Conservation (phyloP, 2,329 filamentous ascomycete genomes). For the Pezicula neosporulosa region DNA sequence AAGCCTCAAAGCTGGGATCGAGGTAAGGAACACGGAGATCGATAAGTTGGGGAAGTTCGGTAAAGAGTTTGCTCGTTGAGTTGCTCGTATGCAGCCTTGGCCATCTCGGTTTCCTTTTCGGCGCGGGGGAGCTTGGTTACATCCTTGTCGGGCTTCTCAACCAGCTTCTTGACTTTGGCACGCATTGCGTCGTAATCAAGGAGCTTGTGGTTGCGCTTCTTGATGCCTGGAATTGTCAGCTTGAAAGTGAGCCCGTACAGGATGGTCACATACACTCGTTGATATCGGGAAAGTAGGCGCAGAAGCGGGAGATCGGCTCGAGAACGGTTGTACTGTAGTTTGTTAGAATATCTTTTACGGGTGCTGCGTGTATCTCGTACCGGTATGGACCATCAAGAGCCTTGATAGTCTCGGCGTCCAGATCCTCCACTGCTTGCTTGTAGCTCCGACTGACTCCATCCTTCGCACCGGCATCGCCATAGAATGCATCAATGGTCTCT, state of each 20-base stretch:
- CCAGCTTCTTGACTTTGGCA: conserved; percentile 93
- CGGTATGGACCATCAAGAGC: conserved; percentile 94
- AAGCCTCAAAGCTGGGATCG: conserved; percentile 93
- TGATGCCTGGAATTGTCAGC: conserved; percentile 61
- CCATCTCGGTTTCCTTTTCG: conserved; percentile 95
- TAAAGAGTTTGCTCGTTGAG: conserved; percentile 92
- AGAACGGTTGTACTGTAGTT: conserved; percentile 74
- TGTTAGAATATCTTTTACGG: conserved; percentile 11
- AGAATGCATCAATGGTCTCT: conserved; percentile 98
- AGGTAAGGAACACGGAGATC: conserved; percentile 95
- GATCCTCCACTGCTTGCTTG: conserved; percentile 96
- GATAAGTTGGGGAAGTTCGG: conserved; percentile 91
- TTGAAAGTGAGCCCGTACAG: background rate
- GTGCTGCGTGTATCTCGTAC: conserved; percentile 33
- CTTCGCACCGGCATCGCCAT: conserved; percentile 89
- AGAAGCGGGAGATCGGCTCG: conserved; percentile 93
- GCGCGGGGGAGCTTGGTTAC: conserved; percentile 92
- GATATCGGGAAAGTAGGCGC: conserved; percentile 97
- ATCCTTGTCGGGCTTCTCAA: conserved; percentile 98
- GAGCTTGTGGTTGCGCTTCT: conserved; percentile 97
- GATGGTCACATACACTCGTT: conserved; percentile 73
- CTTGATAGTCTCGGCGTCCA: conserved; percentile 98
- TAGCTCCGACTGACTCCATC: conserved; percentile 96
- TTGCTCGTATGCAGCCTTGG: conserved; percentile 89
- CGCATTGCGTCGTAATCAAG: conserved; percentile 97